Evolutionary conservation across 441 rosid genomes (phyloP).

Genomic region (Populus hybrid): DNA sequence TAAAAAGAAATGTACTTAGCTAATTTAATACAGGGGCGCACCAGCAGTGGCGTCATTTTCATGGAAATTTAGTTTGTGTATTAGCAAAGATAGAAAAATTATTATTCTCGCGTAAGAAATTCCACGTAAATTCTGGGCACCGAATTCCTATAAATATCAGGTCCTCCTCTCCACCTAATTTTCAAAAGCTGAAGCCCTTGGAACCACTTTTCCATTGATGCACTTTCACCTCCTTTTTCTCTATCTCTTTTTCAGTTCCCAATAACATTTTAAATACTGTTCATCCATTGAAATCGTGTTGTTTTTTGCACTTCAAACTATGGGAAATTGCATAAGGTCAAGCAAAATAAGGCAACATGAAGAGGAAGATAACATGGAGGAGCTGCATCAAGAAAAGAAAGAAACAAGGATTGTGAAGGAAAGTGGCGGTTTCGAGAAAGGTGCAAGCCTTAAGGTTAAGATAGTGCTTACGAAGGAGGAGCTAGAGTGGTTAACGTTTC

Average conservation of each 20-base stretch:
- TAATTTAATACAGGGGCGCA: neutral
- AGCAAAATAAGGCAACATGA: slow-evolving; percentile 21
- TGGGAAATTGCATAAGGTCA: slow-evolving; percentile 70
- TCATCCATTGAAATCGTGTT: neutral
- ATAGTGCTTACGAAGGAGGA: slow-evolving; percentile 75
- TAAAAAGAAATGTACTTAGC: neutral
- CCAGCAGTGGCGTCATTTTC: neutral
- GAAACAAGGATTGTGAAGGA: slow-evolving; percentile 17
- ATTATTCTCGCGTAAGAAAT: neutral
- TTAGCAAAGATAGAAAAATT: slow-evolving; percentile 13
- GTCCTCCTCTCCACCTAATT: slow-evolving; percentile 17
- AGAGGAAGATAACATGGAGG: slow-evolving; percentile 16
- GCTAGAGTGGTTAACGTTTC: slow-evolving; percentile 57
- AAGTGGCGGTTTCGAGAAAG: slow-evolving; percentile 14
- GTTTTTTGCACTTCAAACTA: slow-evolving; percentile 10
- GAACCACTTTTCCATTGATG: neutral
- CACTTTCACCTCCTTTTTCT: neutral
- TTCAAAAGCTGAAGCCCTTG: slow-evolving; percentile 6
- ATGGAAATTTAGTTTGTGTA: neutral
- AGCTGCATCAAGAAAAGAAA: slow-evolving; percentile 19
- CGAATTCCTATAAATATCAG: slow-evolving; percentile 19
- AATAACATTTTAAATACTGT: neutral
- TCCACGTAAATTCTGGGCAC: neutral
- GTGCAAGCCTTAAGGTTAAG: slow-evolving; percentile 57
- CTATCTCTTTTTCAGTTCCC: neutral